These are phyloP conservation scores for Zostera marina DNA, from an alignment of 116 monocot genomes.

Conservation along the genomic window DNA sequence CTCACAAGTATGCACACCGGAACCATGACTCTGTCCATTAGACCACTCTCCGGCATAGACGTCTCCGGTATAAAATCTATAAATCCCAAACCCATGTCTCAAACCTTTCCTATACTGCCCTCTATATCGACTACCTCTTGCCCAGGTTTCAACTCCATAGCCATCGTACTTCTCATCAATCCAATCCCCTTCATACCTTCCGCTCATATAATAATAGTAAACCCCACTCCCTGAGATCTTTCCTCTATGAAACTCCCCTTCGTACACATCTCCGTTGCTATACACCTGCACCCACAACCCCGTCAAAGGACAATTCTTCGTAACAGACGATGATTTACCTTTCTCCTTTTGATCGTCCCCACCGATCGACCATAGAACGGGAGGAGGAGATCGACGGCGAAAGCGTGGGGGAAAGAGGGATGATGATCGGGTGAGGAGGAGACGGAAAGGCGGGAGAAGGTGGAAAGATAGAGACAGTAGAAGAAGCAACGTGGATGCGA, in stretches of 20 bases:
- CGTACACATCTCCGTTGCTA: constrained; percentile 80
- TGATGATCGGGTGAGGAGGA: not conserved
- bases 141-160: constrained; percentile 86
- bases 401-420: not conserved
- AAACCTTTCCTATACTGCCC: constrained; percentile 72
- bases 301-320: constrained; percentile 10
- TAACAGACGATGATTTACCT: not conserved
- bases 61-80: constrained; percentile 82
- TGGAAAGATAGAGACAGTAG: not conserved
- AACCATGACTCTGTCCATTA: constrained; percentile 86
- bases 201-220: constrained; percentile 89
- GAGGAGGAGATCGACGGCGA: not conserved
- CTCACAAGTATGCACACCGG: constrained; percentile 71
- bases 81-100: constrained; percentile 73
- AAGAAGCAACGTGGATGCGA: constrained; percentile 3
- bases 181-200: constrained; percentile 92
- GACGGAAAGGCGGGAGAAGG: not conserved
- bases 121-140: constrained; percentile 56
- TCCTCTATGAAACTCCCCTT: constrained; percentile 66
- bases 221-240: constrained; percentile 73
- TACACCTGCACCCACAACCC: constrained; percentile 58
- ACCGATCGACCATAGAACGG: constrained; percentile 6
- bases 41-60: constrained; percentile 84
- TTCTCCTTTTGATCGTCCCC: not conserved
- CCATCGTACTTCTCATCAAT: constrained; percentile 76